Evolutionary conservation across 345 rosid species (phyloP).

Genomic region (Psidium guajava): DNA sequence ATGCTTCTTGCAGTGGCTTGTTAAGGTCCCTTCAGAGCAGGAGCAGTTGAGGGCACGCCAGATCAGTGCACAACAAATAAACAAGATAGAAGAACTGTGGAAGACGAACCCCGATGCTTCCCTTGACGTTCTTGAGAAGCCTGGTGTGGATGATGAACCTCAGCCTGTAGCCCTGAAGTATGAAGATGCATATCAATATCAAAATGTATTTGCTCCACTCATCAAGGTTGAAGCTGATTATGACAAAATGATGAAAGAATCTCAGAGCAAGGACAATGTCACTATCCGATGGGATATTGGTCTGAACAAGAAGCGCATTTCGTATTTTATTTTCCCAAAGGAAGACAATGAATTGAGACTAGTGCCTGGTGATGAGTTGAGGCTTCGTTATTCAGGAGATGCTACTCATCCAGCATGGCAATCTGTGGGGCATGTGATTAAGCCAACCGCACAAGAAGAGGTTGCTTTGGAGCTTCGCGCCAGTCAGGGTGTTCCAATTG

Average conservation of each 20-base stretch:
- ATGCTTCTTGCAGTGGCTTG: slow-evolving; percentile 98
- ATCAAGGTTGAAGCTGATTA: slow-evolving; percentile 99
- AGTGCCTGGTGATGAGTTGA: slow-evolving; percentile 96
- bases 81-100: slow-evolving; percentile 99
- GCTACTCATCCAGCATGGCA: slow-evolving; percentile 99
- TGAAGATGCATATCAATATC: slow-evolving; percentile 99
- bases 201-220: slow-evolving; percentile 98
- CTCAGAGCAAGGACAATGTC: slow-evolving; percentile 97
- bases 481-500: slow-evolving; percentile 98
- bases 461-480: slow-evolving; percentile 99
- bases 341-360: slow-evolving; percentile 97
- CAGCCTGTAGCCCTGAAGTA: slow-evolving; percentile 89
- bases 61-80: slow-evolving; percentile 97
- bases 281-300: slow-evolving; percentile 98
- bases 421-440: slow-evolving; percentile 99
- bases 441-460: slow-evolving; percentile 95
- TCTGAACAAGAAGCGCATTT: slow-evolving; percentile 92
- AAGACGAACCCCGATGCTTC: slow-evolving; percentile 96
- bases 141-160: slow-evolving; percentile 99
- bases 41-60: slow-evolving; percentile 99
- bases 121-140: slow-evolving; percentile 98
- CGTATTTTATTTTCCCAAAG: slow-evolving; percentile 96
- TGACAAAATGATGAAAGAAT: slow-evolving; percentile 99
- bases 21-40: slow-evolving; percentile 99
- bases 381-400: slow-evolving; percentile 94